Evolutionary conservation across 768 basidiomycete species (phyloP).

Genomic region (Auriculariales sp.): DNA sequence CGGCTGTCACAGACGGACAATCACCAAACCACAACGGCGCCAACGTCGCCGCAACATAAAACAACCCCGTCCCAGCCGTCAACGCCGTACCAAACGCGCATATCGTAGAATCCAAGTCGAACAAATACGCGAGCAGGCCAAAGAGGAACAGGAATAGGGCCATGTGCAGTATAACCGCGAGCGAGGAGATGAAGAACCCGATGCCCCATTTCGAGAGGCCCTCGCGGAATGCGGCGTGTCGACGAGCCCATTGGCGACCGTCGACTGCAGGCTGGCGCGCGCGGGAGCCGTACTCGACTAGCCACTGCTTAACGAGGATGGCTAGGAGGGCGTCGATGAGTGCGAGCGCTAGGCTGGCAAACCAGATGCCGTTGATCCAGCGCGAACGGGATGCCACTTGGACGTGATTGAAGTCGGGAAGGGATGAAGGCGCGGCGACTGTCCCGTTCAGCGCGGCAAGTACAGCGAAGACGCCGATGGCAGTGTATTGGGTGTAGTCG

Average conservation of each 20-base stretch:
- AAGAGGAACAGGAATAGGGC: conserved; percentile 4
- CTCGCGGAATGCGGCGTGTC: not conserved
- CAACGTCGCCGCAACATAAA: too few species aligned
- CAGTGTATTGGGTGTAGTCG: too few species aligned
- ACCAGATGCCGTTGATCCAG: conserved; percentile 2
- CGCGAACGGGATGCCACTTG: not conserved
- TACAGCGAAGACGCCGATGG: too few species aligned
- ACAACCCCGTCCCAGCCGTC: too few species aligned
- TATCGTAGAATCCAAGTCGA: too few species aligned
- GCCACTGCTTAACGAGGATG: conserved; percentile 1
- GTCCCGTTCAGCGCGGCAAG: too few species aligned
- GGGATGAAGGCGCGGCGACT: too few species aligned
- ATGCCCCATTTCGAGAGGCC: not conserved
- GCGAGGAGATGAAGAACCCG: not conserved
- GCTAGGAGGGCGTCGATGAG: conserved; percentile 1
- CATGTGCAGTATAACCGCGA: conserved; percentile 1
- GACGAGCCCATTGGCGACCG: not conserved
- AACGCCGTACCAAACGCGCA: too few species aligned
- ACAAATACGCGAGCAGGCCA: too few species aligned
- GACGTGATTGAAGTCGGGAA: too few species aligned
- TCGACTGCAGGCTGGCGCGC: not conserved
- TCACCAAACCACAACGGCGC: too few species aligned
- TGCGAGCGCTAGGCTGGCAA: not conserved
- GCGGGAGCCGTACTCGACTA: not conserved
- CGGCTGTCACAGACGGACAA: too few species aligned